Evolutionary conservation across 2,329 filamentous ascomycete species (phyloP).

Genomic region (Elsinoe australis): DNA sequence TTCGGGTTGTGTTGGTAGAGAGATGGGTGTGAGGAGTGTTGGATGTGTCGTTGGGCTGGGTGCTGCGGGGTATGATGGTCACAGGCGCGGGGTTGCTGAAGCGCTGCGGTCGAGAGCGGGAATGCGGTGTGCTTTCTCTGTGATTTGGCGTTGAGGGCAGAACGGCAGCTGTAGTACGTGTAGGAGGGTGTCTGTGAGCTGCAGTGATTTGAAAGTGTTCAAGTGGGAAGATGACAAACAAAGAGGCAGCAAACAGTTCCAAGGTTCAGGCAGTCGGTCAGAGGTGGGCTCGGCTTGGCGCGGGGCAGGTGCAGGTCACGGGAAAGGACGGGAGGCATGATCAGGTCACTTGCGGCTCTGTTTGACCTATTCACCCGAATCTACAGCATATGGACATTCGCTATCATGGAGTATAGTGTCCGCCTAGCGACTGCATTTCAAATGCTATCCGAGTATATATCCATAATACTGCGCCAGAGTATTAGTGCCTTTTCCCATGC

Average conservation of each 20-base stretch:
- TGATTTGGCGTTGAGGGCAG: no score
- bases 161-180: no score
- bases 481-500: slow-evolving; percentile 10
- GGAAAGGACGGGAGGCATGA: slow-evolving; percentile 1
- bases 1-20: neutral
- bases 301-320: slow-evolving; percentile 16
- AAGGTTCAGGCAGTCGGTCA: slow-evolving; percentile 10
- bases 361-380: neutral
- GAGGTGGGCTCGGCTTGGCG: slow-evolving; percentile 3
- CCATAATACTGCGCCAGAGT: slow-evolving; percentile 13
- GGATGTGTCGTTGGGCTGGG: neutral
- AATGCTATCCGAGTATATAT: slow-evolving; percentile 6
- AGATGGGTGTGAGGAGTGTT: neutral
- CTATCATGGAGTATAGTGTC: neutral
- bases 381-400: neutral
- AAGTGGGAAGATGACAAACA: neutral
- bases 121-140: no score
- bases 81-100: no score
- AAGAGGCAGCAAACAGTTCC: neutral
- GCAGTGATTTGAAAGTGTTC: no score
- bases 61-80: neutral
- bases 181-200: no score
- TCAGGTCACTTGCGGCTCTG: slow-evolving; percentile 8
- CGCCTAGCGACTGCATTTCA: slow-evolving; percentile 7
- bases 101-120: no score